Conservation (phyloP, 1,139 yeast genomes). For the Geotrichum citri-aurantii region DNA sequence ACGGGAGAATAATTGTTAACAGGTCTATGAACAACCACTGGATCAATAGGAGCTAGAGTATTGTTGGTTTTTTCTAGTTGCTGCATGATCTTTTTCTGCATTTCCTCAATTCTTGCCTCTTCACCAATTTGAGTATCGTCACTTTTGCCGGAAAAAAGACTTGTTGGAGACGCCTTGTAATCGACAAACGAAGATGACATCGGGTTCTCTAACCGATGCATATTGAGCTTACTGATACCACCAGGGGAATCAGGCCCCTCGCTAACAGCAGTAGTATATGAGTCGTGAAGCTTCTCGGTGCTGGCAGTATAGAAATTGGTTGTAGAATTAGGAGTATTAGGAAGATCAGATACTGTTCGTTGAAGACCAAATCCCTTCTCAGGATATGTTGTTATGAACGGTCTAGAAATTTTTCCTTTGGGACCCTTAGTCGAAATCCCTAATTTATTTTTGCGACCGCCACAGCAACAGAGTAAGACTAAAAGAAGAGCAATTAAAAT, state of each 20-base stretch:
- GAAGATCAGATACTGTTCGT: constrained; percentile 4
- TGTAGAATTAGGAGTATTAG: constrained; percentile 22
- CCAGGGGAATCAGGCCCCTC: constrained; percentile 12
- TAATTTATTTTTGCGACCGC: constrained; percentile 38
- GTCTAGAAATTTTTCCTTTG: constrained; percentile 24
- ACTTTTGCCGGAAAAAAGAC: constrained; percentile 14
- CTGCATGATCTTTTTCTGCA: not conserved
- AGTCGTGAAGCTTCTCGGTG: constrained; percentile 3
- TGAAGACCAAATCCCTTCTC: constrained; percentile 13
- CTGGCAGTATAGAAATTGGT: constrained; percentile 28
- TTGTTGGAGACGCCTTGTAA: constrained; percentile 10
- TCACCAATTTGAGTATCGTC: constrained; percentile 14
- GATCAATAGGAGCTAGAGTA: not conserved
- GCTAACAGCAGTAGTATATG: not conserved
- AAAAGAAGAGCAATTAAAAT: constrained; percentile 46
- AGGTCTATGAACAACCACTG: not conserved
- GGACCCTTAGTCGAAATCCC: not conserved
- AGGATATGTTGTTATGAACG: constrained; percentile 26
- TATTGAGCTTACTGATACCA: constrained; percentile 14
- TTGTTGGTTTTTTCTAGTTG: not conserved
- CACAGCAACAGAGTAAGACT: constrained; percentile 41
- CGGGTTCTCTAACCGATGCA: constrained; percentile 17
- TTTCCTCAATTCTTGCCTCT: not conserved
- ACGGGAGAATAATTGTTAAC: constrained; percentile 13
- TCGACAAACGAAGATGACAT: not conserved